Percentiles rank a stretch among this genome's conserved stretches.
Conservation (phyloP, 352 stramenopile species). For the Thalassiosira mediterranea region DNA sequence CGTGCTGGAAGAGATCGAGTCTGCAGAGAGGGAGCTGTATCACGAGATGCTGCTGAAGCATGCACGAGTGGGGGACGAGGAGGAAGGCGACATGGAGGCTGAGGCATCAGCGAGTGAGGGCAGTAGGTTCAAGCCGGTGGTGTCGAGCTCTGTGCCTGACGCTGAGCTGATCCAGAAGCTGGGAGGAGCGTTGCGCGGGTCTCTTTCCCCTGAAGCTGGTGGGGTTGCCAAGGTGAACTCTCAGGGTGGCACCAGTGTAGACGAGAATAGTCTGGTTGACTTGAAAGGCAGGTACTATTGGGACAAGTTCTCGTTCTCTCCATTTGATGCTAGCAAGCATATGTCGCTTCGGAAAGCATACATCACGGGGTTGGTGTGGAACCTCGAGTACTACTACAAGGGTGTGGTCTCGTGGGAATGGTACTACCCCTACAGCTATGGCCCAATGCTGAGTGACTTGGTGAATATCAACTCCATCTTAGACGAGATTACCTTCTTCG, state of each 20-base stretch:
- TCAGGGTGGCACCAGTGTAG: conserved; percentile 18
- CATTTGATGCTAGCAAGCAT: conserved; percentile 85
- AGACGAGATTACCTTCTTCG: conserved; percentile 65
- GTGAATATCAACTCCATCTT: conserved; percentile 71
- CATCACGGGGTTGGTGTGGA: conserved; percentile 97
- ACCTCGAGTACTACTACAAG: conserved; percentile 98
- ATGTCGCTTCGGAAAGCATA: conserved; percentile 93
- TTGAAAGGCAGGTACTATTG: conserved; percentile 87
- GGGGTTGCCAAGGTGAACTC: conserved; percentile 39
- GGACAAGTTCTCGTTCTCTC: conserved; percentile 88
- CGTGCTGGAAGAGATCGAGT: conserved; percentile 70
- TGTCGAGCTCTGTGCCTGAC: conserved; percentile 29
- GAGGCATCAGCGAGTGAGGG: conserved; percentile 2
- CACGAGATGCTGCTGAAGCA: conserved; percentile 64
- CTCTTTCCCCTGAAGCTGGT: conserved; percentile 40
- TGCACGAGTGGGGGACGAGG: conserved; percentile 16
- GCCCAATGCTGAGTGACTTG: conserved; percentile 85
- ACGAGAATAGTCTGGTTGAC: conserved; percentile 53
- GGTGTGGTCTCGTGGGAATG: conserved; percentile 97
- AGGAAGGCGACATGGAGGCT: conserved; percentile 2
- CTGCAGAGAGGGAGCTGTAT: conserved; percentile 64
- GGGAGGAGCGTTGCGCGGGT: conserved; percentile 40
- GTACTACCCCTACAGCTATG: conserved; percentile 99
- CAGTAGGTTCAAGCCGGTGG: conserved; percentile 54
- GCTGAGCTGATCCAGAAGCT: conserved; percentile 42